A percentile compares a stretch with the other conserved stretches of the same genome.
phyloP scores from a whole-genome alignment of 371 early-diverging fungal species.

The Apophysomyces elegans region DNA sequence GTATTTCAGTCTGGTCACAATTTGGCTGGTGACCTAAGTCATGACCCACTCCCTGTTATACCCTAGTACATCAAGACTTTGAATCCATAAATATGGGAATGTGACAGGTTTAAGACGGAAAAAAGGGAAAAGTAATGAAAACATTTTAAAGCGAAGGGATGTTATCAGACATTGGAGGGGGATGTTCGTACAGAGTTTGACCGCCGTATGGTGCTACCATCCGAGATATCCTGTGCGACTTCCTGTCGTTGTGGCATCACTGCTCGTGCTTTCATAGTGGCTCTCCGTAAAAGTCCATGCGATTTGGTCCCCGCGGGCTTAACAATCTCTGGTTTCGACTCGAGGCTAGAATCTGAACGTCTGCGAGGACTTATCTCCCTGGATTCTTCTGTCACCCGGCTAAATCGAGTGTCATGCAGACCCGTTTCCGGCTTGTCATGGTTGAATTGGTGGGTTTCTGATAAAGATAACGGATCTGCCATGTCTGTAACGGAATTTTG shows the following conservation, averaged over 20 bases:
- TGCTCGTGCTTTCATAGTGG: constrained; percentile 7
- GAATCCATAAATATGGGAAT: not conserved
- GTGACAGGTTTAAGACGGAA: not conserved
- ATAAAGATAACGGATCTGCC: not conserved
- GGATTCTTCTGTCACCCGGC: not conserved
- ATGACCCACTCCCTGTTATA: too few species aligned
- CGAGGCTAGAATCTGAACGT: not conserved
- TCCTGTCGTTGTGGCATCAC: constrained; percentile 8
- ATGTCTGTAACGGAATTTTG: not conserved
- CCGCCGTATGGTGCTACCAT: not conserved
- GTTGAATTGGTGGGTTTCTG: not conserved
- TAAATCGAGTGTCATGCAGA: not conserved
- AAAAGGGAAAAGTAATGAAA: constrained; percentile 1
- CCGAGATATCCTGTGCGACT: not conserved
- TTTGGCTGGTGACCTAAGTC: too few species aligned
- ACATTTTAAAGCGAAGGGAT: not conserved
- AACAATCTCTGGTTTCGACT: not conserved
- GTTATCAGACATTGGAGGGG: not conserved
- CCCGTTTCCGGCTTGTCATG: not conserved
- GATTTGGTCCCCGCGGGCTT: not conserved
- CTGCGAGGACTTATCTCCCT: not conserved
- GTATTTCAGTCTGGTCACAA: too few species aligned
- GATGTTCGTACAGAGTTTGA: not conserved
- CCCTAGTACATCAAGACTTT: not conserved
- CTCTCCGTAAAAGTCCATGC: constrained; percentile 1